Evolutionary conservation across 805 yeast genomes (phyloP), one percentile per base, ranked within the genome.

Genomic region (Suhomyces xylopsoci): DNA sequence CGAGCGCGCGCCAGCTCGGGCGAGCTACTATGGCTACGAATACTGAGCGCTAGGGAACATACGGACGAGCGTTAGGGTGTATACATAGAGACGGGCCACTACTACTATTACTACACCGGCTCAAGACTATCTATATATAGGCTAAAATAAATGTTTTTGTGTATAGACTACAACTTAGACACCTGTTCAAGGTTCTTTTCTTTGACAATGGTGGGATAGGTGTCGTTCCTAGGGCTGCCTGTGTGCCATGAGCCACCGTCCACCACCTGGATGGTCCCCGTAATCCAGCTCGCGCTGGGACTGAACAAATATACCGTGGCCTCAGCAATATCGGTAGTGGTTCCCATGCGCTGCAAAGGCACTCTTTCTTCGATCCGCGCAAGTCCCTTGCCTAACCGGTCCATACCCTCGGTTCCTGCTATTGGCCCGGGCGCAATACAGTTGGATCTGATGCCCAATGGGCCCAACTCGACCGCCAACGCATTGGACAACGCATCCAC

Each of bases 191-290:
- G 59, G 44, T 55, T 59, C 54, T 55, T 55, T 30, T 55, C 54
- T 52, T 50, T 56, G 45, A 64, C 51, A 43, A 57, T 59, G 14
- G 70, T 76, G 0, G 79, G 78, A 51, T 74, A 74, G 44, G 61
- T 57, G 44, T 58, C 53, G 6, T 58, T 58, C 6, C 53, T 40
- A 52, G 54, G 55, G 52, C 43, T 58, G 20, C 67, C 68, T 20
- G 48, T 52, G 53, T 65, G 69, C 69, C 69, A 65, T 17, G 62
- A 46, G 17, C 61, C 69, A 10, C 69, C 69, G 46, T 65, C 69
- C 34, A 65, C 69, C 1, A 65, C 68, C 24, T 59, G 63, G 47
- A 64, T 54, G 25, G 67, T 60, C 2, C 69, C 69, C 10, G 63
- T 59, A 44, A 65, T 60, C 51, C 64, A 65, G 49, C 57, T 51